Evolutionary conservation across 2,329 filamentous ascomycete species (phyloP).

Genomic region (Fusarium beomiforme): DNA sequence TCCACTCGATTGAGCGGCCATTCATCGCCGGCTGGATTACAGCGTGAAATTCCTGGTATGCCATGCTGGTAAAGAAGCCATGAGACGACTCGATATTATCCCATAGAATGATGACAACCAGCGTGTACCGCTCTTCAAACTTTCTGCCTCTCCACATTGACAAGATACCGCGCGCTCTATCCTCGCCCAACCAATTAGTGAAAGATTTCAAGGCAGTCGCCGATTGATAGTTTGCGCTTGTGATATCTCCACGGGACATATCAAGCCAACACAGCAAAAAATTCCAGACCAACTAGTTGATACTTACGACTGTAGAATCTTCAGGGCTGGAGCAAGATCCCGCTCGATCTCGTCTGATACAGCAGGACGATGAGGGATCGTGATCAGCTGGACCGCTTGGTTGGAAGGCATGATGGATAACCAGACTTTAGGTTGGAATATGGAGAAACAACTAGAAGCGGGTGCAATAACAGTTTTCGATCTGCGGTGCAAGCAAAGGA

Average conservation of each 20-base stretch:
- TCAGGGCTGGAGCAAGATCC: background rate
- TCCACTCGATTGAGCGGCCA: background rate
- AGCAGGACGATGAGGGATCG: background rate
- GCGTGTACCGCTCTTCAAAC: background rate
- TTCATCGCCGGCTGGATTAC: background rate
- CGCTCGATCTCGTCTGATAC: background rate
- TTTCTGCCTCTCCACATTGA: background rate
- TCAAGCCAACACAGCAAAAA: too few relatives aligned
- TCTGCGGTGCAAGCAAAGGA: too few relatives aligned
- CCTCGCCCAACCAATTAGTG: too few relatives aligned
- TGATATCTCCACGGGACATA: too few relatives aligned
- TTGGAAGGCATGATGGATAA: background rate
- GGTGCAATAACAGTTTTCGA: too few relatives aligned
- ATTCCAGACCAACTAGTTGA: too few relatives aligned
- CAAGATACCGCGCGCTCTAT: too few relatives aligned
- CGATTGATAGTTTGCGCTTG: too few relatives aligned
- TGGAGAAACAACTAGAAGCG: too few relatives aligned
- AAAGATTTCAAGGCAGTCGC: background rate
- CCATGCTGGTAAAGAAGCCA: background rate
- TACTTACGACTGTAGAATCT: too few relatives aligned
- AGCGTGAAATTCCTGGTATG: background rate
- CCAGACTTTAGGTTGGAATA: fast-evolving
- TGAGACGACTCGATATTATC: background rate
- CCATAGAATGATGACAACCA: background rate
- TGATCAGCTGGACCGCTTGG: background rate